Base-by-base conservation (phyloP, 2,329 filamentous ascomycete genomes). In the Achaetomium macrosporum region DNA sequence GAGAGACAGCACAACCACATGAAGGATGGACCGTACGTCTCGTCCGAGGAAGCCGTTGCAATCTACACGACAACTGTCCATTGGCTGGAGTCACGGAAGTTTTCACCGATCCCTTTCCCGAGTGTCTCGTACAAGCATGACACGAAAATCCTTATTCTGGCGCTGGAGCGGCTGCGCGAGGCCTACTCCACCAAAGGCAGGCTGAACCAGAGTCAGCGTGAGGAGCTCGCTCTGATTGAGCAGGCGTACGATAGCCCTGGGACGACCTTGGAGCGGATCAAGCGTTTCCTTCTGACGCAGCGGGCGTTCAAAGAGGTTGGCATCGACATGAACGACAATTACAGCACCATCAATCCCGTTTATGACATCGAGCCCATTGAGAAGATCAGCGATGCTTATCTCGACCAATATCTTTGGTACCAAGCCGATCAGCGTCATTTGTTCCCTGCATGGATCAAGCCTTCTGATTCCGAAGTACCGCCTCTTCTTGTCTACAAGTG, bases 301-400 rank as follows among this genome's bases (percentile, higher is more conserved):
- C 84, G 93, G 69, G 93, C 95, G 1, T 99, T 99, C 80, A 99
- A 99, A 73, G 93, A 99, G 72, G 93, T 99, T 42, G 93, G 92
- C 51, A 99, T 99, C 61, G 93, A 99, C 67, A 99, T 99, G 93
- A 99, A 99, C 69, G 93, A 99, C 73, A 99, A 99, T 66, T 99
- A 99, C 74, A 97, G 85, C 76, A 92, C 90, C 16, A 99, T 99
- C 76, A 99, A 99, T 66, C 95, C 93, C 0, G 93, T 99, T 1
- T 99, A 99, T 67, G 93, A 99, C 61, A 93, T 99, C 55, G 95
- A 99, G 71, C 93, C 93, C 0, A 96, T 99, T 55, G 93, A 99
- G 76, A 99, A 99, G 76, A 99, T 99, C 63, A 99, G 92, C 37
- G 93, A 99, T 71, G 95, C 93, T 2, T 99, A 99, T 64, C 82